A percentile compares a stretch with the other conserved stretches of the same genome.
Evolutionary conservation across 495 filamentous ascomycete species (phyloP).

Genomic region (Neurospora tetraspora): DNA sequence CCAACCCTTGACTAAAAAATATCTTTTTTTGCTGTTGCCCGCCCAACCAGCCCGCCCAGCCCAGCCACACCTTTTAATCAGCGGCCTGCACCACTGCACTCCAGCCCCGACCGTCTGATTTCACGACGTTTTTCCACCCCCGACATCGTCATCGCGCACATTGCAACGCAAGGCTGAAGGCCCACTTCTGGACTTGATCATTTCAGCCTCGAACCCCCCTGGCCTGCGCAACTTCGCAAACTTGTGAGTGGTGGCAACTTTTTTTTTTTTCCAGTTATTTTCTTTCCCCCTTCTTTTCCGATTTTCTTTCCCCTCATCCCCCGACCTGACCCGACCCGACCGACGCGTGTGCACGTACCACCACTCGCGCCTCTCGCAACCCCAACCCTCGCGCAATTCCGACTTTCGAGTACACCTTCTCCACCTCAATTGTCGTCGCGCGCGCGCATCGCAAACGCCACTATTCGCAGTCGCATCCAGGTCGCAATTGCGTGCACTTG

Average conservation of each 20-base stretch:
- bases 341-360: constrained; percentile 27
- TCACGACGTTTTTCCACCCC: constrained; percentile 18
- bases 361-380: constrained; percentile 5
- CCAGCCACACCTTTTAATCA: background rate
- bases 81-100: background rate
- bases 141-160: constrained; percentile 8
- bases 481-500: background rate
- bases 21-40: constrained; percentile 1
- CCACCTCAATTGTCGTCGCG: constrained; percentile 3
- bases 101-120: constrained; percentile 3
- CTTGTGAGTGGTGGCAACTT: constrained; percentile 23
- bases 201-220: constrained; percentile 18
- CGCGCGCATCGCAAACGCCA: constrained; percentile 7
- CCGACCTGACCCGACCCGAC: background rate
- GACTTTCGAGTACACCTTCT: background rate
- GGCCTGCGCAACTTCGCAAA: constrained; percentile 7
- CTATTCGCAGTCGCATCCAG: background rate
- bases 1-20: background rate
- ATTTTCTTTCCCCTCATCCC: constrained; percentile 11
- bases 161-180: constrained; percentile 17
- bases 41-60: background rate
- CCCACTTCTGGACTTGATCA: constrained; percentile 5
- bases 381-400: constrained; percentile 8
- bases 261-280: constrained; percentile 2
- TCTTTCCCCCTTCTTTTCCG: constrained; percentile 4